Conservation (phyloP, 176 grass and related monocot genomes). For the Metroxylon sagu region DNA sequence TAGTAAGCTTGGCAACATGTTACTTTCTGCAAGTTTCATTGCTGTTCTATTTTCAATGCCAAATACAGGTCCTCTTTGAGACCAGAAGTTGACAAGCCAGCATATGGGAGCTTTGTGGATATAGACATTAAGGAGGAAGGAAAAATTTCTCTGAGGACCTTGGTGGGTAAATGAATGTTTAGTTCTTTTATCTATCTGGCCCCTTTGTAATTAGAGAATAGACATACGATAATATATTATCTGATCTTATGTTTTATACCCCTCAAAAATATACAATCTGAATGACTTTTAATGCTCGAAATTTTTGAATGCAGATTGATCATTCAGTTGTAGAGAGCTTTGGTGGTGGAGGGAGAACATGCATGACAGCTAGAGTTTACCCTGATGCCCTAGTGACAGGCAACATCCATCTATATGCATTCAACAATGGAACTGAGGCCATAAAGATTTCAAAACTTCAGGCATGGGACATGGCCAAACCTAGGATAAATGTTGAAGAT, state of each 20-base stretch:
- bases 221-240: too few relatives aligned
- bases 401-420: constrained; percentile 36
- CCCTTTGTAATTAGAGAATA: too few relatives aligned
- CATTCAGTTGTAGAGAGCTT: constrained; percentile 80
- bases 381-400: constrained; percentile 16
- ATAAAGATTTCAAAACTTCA: constrained; percentile 35
- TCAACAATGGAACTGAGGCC: constrained; percentile 52
- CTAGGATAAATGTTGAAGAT: not conserved
- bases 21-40: too few relatives aligned
- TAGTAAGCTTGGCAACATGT: too few relatives aligned
- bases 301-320: constrained; percentile 40
- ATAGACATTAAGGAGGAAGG: constrained; percentile 41
- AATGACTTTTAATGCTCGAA: too few relatives aligned
- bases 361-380: constrained; percentile 74
- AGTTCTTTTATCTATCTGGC: too few relatives aligned
- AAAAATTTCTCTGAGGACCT: constrained; percentile 66
- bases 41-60: not conserved
- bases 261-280: not conserved
- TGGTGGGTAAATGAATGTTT: constrained; percentile 27
- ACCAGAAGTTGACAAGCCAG: constrained; percentile 47
- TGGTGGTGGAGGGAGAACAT: constrained; percentile 48
- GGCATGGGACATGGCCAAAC: constrained; percentile 57
- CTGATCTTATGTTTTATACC: too few relatives aligned
- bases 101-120: constrained; percentile 70
- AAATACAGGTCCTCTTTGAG: constrained; percentile 58